phyloP scores from a whole-genome alignment of 225 moss, liverwort and hornwort genomes.

The Marchantia polymorpha region DNA sequence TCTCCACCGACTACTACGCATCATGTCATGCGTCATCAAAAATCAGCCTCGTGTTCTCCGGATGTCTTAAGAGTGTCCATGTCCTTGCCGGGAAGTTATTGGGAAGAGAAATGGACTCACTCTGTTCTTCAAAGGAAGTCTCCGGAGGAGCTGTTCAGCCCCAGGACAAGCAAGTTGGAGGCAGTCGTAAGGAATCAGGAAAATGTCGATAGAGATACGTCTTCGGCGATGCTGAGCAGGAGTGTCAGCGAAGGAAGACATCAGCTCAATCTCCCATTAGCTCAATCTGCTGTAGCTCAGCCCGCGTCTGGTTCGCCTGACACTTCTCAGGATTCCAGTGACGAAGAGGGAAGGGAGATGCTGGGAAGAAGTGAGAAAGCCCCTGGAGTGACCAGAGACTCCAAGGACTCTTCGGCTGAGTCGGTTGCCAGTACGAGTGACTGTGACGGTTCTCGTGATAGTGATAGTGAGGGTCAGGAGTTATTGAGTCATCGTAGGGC shows the following conservation, averaged over 20 bases:
- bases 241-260: slow-evolving; percentile 28
- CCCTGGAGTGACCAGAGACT: neutral
- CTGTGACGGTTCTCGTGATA: slow-evolving; percentile 20
- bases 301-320: slow-evolving; percentile 2
- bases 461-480: slow-evolving; percentile 20
- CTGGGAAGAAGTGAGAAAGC: slow-evolving; percentile 18
- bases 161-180: slow-evolving; percentile 17
- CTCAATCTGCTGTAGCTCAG: neutral
- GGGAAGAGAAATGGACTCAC: slow-evolving; percentile 67
- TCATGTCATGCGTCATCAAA: slow-evolving; percentile 36
- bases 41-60: slow-evolving; percentile 32
- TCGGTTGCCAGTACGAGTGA: slow-evolving; percentile 6
- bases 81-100: slow-evolving; percentile 59
- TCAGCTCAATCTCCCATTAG: slow-evolving; percentile 2
- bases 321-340: slow-evolving; percentile 26
- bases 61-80: slow-evolving; percentile 49
- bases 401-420: neutral
- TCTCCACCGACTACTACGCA: slow-evolving; percentile 48
- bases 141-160: slow-evolving; percentile 35
- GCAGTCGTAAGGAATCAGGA: neutral
- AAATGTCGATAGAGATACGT: slow-evolving; percentile 7
- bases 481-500: neutral
- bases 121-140: slow-evolving; percentile 44
- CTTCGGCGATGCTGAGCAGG: slow-evolving; percentile 13
- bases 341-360: slow-evolving; percentile 43